Percentiles rank a stretch among this genome's conserved stretches.
Evolutionary conservation across 768 basidiomycete species (phyloP).

Genomic region (Kwoniella pini): DNA sequence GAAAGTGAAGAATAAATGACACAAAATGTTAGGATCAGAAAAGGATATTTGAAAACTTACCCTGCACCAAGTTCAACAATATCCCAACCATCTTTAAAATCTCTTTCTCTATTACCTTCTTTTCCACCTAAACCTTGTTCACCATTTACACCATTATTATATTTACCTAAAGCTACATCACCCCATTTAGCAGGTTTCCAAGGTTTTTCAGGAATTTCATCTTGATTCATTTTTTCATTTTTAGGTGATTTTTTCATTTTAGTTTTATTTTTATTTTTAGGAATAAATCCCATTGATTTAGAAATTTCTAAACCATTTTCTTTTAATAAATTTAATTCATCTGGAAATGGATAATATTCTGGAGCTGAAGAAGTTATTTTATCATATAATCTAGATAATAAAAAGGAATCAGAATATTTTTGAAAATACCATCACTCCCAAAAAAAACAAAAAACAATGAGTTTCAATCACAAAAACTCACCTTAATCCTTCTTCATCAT

Average conservation of each 20-base stretch:
- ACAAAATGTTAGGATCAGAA: no score
- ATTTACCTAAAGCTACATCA: constrained; percentile 57
- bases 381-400: constrained; percentile 53
- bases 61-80: constrained; percentile 93
- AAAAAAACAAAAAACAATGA: not conserved
- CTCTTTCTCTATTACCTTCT: not conserved
- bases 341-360: constrained; percentile 81
- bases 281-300: constrained; percentile 64
- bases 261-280: constrained; percentile 45
- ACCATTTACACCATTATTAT: constrained; percentile 57
- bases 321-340: constrained; percentile 83
- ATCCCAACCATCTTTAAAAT: constrained; percentile 51
- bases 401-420: no score
- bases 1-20: no score
- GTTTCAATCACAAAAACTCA: constrained; percentile 26
- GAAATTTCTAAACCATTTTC: constrained; percentile 73
- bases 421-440: no score
- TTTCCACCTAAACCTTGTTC: constrained; percentile 43
- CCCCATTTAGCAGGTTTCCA: constrained; percentile 54
- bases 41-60: no score
- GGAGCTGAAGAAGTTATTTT: constrained; percentile 50
- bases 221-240: constrained; percentile 8
- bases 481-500: constrained; percentile 80
- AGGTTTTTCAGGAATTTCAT: constrained; percentile 12
- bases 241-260: not conserved